Base-by-base conservation (phyloP, 495 filamentous ascomycete genomes). In the Bryoglossum gracile region DNA sequence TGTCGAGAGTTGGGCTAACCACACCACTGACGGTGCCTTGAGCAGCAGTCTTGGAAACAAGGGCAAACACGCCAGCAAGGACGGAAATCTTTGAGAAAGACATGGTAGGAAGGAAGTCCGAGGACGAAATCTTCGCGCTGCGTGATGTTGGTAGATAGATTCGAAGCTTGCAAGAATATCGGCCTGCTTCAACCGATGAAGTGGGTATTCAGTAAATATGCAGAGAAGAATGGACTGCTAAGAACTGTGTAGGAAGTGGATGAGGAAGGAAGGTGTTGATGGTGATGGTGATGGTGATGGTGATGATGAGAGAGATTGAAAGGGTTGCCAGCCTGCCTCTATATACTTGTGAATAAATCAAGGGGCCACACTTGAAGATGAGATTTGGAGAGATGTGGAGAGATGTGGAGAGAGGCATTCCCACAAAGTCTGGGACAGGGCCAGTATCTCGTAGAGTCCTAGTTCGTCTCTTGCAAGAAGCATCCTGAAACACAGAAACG, bases 1-100 rank as follows among this genome's bases (percentile, higher is more conserved):
- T n/a, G n/a, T n/a, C n/a, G n/a, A n/a, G n/a, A n/a, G n/a, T n/a
- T n/a, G n/a, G n/a, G n/a, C n/a, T n/a, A n/a, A n/a, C n/a, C n/a
- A n/a, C n/a, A n/a, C 79, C 73, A 26, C 66, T 65, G 24, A 83
- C 78, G 46, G 73, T 76, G 23, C 81, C 81, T 64, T 85, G 81
- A 48, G 74, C 78, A 43, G 71, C 69, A 38, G 81, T 78, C 42
- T 40, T 33, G 18, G 47, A 50, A 9, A 28, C 46, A 28, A 57
- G 25, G 34, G 74, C 55, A 33, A 75, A 62, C 42, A 72, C 68
- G 53, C 71, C 69, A 41, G 70, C 69, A 52, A 82, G 64, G 51
- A 71, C 58, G 33, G 73, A 60, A 56, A 65, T 43, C 37, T 68
- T 58, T 14, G 59, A 56, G 30, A 60, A 59, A 43, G 50, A 37